These are phyloP conservation scores for Penicillium canescens DNA, from an alignment of 495 filamentous ascomycete species.

Conservation along the genomic window DNA sequence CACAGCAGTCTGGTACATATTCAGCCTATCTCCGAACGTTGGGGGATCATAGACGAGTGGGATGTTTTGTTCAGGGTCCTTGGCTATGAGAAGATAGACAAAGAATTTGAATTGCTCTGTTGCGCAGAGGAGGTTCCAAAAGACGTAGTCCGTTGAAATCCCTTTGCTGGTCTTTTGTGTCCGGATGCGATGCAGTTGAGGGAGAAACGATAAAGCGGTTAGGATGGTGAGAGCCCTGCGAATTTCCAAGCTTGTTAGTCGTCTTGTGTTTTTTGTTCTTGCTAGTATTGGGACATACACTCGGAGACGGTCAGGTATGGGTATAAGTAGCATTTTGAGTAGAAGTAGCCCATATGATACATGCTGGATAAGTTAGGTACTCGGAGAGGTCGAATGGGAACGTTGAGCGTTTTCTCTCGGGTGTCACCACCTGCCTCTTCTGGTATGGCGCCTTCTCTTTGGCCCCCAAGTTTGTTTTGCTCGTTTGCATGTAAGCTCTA, in stretches of 20 bases:
- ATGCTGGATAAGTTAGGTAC: not conserved
- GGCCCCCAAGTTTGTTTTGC: not conserved
- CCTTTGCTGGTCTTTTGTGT: not conserved
- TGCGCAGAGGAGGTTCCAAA: not conserved
- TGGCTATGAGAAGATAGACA: not conserved
- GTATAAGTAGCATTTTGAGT: not conserved
- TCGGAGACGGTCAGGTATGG: not conserved
- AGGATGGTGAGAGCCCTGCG: not conserved
- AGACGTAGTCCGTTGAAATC: not conserved
- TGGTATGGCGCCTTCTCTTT: not conserved
- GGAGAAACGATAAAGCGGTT: not conserved
- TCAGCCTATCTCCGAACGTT: not conserved
- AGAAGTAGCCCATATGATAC: not conserved
- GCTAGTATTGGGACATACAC: not conserved
- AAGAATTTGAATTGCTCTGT: not conserved
- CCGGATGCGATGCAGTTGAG: not conserved
- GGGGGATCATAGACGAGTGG: not conserved
- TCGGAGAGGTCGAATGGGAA: not conserved
- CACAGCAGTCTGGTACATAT: not conserved
- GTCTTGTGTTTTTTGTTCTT: not conserved
- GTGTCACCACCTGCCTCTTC: not conserved
- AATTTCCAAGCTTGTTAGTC: not conserved
- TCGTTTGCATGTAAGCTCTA: not conserved
- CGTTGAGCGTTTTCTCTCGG: not conserved
- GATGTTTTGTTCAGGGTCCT: not conserved